phyloP scores from a whole-genome alignment of 2,329 filamentous ascomycete species.

The Phaeosphaeriaceae sp. region DNA sequence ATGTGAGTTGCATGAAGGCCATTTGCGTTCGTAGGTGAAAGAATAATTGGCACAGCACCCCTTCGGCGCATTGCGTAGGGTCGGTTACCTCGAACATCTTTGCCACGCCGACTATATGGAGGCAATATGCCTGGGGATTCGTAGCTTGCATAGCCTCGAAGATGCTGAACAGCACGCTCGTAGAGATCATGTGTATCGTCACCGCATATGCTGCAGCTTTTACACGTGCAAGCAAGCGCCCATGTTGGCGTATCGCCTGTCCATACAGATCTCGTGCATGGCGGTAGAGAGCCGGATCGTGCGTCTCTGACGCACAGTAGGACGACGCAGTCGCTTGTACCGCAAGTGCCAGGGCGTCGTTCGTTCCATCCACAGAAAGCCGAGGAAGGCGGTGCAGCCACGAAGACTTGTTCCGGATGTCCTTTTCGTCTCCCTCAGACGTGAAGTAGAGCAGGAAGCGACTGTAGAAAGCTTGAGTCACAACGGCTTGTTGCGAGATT shows the following conservation, averaged over 20 bases:
- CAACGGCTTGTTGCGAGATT: conserved; percentile 21
- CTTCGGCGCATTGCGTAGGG: conserved; percentile 31
- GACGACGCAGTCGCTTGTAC: conserved; percentile 37
- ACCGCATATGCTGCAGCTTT: conserved; percentile 15
- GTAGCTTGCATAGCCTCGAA: conserved; percentile 44
- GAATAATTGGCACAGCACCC: conserved; percentile 41
- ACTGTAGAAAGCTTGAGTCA: conserved; percentile 37
- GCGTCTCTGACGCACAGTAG: conserved; percentile 33
- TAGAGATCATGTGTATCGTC: conserved; percentile 43
- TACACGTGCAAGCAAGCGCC: conserved; percentile 16
- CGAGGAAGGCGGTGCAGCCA: conserved; percentile 40
- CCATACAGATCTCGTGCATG: conserved; percentile 38
- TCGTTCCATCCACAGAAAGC: conserved; percentile 30
- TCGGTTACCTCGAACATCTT: conserved; percentile 36
- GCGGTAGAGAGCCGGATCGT: conserved; percentile 23
- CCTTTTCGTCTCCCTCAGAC: conserved; percentile 28
- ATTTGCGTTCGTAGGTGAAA: conserved; percentile 40
- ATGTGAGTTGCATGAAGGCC: conserved; percentile 30
- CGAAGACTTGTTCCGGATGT: conserved; percentile 32
- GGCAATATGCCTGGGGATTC: conserved; percentile 34
- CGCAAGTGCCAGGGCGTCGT: conserved; percentile 32
- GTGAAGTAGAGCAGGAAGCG: conserved; percentile 39
- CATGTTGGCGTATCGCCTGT: conserved; percentile 32
- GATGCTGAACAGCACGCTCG: conserved; percentile 38
- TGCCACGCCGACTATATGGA: conserved; percentile 40